These are phyloP conservation scores for Endocalyx cinctus DNA, from an alignment of 2,329 filamentous ascomycete genomes.

Conservation along the genomic window DNA sequence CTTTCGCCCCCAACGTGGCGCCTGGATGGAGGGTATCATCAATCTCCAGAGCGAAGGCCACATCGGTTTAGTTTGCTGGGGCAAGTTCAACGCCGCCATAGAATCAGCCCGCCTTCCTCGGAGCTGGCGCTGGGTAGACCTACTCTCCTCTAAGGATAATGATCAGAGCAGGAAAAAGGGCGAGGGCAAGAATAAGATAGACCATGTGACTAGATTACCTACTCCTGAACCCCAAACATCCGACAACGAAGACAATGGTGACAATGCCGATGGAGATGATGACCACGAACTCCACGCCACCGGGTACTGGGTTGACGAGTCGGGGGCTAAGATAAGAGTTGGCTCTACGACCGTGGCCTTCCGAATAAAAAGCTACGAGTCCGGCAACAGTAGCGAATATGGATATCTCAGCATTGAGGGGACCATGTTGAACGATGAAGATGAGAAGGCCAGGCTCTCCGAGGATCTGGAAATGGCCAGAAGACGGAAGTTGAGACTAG, in stretches of 20 bases:
- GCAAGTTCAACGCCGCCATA: constrained; percentile 87
- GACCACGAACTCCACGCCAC: constrained; percentile 47
- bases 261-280: not conserved
- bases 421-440: constrained; percentile 69
- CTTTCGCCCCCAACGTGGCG: constrained; percentile 70
- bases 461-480: constrained; percentile 43
- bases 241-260: constrained; percentile 46
- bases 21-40: constrained; percentile 72
- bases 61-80: constrained; percentile 83
- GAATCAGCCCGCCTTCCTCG: constrained; percentile 69
- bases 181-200: constrained; percentile 11
- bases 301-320: constrained; percentile 71
- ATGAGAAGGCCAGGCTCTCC: constrained; percentile 56
- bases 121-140: constrained; percentile 75
- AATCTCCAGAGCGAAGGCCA: constrained; percentile 87
- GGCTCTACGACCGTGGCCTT: constrained; percentile 69
- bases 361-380: constrained; percentile 79
- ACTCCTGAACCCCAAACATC: constrained; percentile 28
- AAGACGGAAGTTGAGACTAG: constrained; percentile 31
- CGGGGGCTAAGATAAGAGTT: constrained; percentile 58
- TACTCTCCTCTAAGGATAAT: constrained; percentile 34
- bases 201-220: constrained; percentile 24
- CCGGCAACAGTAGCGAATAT: constrained; percentile 67
- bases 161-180: constrained; percentile 22
- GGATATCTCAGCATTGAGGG: constrained; percentile 84